Base-by-base conservation (phyloP, 495 filamentous ascomycete genomes). In the Daldinia decipiens region DNA sequence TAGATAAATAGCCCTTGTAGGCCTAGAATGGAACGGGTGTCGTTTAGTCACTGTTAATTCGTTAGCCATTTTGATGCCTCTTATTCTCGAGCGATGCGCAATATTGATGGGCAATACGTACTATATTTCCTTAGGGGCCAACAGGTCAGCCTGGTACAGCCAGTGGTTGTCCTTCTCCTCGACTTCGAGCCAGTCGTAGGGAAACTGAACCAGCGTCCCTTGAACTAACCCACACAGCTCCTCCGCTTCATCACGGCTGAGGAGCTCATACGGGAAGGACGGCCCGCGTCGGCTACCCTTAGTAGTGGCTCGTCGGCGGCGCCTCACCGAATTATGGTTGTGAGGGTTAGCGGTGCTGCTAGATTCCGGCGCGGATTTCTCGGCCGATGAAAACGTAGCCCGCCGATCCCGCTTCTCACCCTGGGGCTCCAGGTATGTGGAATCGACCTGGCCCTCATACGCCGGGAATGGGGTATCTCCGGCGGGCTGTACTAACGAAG, bases 111-210 rank as follows among this genome's bases (percentile, higher is more conserved):
- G 34, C 7, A 24, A 40, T 21, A 87, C 94, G 88, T 87, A 97
- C 95, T 98, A 99, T 65, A 99, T 99, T 81, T 97, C 93, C 81
- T 98, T 83, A 56, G 95, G 95, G 70, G 95, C 96, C 77, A 99
- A 88, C 75, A 95, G 91, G 78, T 99, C 95, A 52, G 98, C 90
- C 79, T 92, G 92, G 79, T 98, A 98, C 53, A 98, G 87, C 96
- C 96, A 99, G 77, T 97, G 97, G 40, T 93, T 93, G 68, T 91
- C 92, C 72, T 90, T 87, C 82, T 98, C 95, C 80, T 98, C 96
- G 71, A 89, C 90, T 59, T 87, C 86, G 53, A 99, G 87, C 93
- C 96, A 99, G 65, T 99, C 92, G 77, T 97, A 95, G 15, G 95
- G 95, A 84, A 94, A 99, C 59, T 92, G 79, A 29, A 99, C 94